Conservation (phyloP, 805 yeast species). For the Cyberlindnera galapagoensis region DNA sequence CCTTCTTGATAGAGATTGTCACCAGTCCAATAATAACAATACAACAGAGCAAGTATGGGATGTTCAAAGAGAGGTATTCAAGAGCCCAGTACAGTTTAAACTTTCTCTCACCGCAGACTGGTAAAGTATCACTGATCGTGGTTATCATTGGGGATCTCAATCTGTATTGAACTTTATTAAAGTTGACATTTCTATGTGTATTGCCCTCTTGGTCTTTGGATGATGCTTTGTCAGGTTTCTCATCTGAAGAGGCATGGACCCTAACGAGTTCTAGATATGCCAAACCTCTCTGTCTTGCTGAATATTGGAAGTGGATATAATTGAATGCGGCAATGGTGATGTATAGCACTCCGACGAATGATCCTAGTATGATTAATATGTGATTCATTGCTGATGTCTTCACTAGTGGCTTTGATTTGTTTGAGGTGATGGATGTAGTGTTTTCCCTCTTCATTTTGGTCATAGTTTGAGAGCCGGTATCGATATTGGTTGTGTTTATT, state of each 20-base stretch:
- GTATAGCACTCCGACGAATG: constrained; percentile 3
- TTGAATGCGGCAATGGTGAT: constrained; percentile 4
- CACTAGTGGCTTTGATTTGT: neutral
- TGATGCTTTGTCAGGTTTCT: neutral
- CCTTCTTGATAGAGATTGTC: neutral
- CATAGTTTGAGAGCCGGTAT: neutral
- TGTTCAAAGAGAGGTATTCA: constrained; percentile 3
- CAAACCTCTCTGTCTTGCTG: constrained; percentile 5
- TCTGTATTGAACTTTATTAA: constrained; percentile 3
- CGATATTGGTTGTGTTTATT: neutral
- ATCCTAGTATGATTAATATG: constrained; percentile 5
- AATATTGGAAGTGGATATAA: constrained; percentile 8
- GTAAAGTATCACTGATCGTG: constrained; percentile 3
- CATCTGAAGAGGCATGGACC: neutral
- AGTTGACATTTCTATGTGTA: constrained; percentile 1
- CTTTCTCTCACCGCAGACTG: constrained; percentile 1
- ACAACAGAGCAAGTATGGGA: constrained; percentile 3
- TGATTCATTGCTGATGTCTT: neutral
- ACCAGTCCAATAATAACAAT: constrained; percentile 4
- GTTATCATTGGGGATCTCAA: constrained; percentile 4
- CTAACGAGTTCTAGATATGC: neutral
- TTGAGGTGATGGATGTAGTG: neutral
- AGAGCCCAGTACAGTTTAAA: constrained; percentile 4
- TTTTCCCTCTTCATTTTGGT: neutral
- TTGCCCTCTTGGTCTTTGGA: neutral